These are phyloP conservation scores for Pseudevernia furfuracea DNA, from an alignment of 495 filamentous ascomycete species.

Conservation along the genomic window DNA sequence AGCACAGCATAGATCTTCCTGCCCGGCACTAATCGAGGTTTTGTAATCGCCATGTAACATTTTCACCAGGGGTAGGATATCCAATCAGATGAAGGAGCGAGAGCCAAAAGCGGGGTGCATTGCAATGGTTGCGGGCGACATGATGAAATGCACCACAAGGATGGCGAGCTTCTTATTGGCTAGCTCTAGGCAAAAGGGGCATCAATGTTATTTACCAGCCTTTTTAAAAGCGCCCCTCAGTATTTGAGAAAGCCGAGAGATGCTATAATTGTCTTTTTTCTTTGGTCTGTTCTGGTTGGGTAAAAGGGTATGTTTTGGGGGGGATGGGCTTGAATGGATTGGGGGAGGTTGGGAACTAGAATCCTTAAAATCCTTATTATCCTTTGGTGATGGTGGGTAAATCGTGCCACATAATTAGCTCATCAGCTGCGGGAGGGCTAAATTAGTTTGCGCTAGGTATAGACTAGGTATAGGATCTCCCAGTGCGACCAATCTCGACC, in stretches of 20 bases:
- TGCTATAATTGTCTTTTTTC: background rate
- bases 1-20: background rate
- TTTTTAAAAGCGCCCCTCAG: background rate
- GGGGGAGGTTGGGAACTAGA: background rate
- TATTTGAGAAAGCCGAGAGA: background rate
- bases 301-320: background rate
- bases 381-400: too few species aligned
- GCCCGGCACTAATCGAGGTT: background rate
- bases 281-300: background rate
- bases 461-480: too few species aligned
- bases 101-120: background rate
- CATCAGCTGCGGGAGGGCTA: too few species aligned
- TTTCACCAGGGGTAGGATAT: background rate
- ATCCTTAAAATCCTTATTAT: too few species aligned
- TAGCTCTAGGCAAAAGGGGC: background rate
- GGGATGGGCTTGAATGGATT: background rate
- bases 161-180: background rate
- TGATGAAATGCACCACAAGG: background rate
- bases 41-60: background rate
- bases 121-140: background rate
- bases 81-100: background rate
- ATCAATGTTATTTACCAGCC: background rate
- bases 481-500: background rate
- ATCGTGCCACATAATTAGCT: too few species aligned
- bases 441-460: too few species aligned